phyloP scores from a whole-genome alignment of 176 grass and related monocot genomes.

The Phragmites australis region DNA sequence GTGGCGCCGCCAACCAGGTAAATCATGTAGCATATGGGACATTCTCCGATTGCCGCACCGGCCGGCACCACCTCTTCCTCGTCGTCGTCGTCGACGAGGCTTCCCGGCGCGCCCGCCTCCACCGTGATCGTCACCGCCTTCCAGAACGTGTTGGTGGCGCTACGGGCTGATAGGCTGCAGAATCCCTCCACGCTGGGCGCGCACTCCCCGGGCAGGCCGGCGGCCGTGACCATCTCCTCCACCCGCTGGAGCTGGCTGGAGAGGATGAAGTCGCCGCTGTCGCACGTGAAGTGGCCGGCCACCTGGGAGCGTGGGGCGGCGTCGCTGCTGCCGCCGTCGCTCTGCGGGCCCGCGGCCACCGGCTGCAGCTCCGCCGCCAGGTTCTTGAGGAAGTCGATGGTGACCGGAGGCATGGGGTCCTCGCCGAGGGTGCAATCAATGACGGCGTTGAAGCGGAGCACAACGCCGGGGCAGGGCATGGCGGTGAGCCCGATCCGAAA shows the following conservation, averaged over 20 bases:
- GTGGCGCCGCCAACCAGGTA: background rate
- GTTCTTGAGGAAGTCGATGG: constrained; percentile 6
- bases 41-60: background rate
- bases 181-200: background rate
- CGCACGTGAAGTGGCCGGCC: background rate
- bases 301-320: background rate
- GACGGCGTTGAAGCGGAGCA: background rate
- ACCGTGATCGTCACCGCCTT: background rate
- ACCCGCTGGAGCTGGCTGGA: background rate
- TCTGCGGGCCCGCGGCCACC: background rate
- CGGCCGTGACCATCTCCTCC: background rate
- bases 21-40: background rate
- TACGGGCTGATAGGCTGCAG: background rate
- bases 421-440: background rate
- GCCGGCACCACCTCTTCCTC: background rate
- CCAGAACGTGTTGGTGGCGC: background rate
- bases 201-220: background rate
- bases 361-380: background rate
- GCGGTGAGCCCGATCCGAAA: background rate
- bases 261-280: background rate
- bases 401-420: background rate
- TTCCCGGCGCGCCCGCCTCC: background rate
- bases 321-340: background rate
- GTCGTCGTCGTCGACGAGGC: background rate
- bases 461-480: constrained; percentile 11